phyloP scores from a whole-genome alignment of 116 monocot genomes.

The Dioscorea cayenensis region DNA sequence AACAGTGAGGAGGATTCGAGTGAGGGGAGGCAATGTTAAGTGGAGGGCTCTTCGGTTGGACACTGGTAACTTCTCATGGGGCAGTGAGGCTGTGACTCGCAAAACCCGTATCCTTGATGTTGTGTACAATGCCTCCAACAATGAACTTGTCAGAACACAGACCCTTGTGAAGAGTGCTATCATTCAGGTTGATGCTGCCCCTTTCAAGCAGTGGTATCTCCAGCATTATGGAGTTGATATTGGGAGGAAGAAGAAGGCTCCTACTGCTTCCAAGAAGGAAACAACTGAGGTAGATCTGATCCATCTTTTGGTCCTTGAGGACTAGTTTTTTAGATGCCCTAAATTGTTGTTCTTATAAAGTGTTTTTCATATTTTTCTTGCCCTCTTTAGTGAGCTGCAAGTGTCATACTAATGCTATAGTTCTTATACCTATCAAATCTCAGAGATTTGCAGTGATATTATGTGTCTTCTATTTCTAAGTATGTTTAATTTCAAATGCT shows the following conservation, averaged over 20 bases:
- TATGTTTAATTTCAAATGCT: too few relatives aligned
- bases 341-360: too few relatives aligned
- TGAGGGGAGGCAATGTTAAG: constrained; percentile 43
- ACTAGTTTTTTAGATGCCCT: background rate
- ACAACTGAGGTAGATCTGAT: constrained; percentile 19
- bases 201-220: constrained; percentile 48
- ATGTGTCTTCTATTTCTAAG: too few relatives aligned
- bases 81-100: constrained; percentile 19
- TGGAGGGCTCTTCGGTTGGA: constrained; percentile 22
- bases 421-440: too few relatives aligned
- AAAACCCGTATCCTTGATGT: constrained; percentile 20
- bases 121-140: constrained; percentile 17
- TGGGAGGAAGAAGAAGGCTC: constrained; percentile 37
- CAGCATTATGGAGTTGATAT: constrained; percentile 43
- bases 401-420: too few relatives aligned
- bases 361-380: too few relatives aligned
- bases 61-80: constrained; percentile 22
- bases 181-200: constrained; percentile 45
- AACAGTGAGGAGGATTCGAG: constrained; percentile 44
- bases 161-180: constrained; percentile 46
- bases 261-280: constrained; percentile 21
- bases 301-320: background rate
- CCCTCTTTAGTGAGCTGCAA: too few relatives aligned
- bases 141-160: constrained; percentile 32
- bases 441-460: too few relatives aligned